phyloP scores from a whole-genome alignment of 2,329 filamentous ascomycete species.

The Incumbomyces delicatus region DNA sequence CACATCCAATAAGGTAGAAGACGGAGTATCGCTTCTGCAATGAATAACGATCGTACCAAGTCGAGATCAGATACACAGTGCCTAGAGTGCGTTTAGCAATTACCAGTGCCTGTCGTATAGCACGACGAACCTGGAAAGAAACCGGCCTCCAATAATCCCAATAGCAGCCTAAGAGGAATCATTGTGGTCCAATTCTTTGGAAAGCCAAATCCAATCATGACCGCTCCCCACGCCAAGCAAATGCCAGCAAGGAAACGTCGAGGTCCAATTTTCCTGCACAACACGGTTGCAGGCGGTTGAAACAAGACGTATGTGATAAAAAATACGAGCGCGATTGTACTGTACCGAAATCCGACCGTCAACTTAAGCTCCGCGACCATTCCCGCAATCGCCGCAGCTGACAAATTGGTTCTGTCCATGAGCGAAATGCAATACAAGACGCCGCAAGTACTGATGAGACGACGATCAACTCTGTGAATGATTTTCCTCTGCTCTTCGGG shows the following conservation, averaged over 20 bases:
- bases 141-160: conserved; percentile 55
- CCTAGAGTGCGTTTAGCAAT: not conserved
- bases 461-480: conserved; percentile 51
- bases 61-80: conserved; percentile 2
- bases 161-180: conserved; percentile 28
- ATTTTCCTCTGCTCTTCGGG: not conserved
- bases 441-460: conserved; percentile 53
- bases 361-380: conserved; percentile 25
- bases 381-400: conserved; percentile 61
- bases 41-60: conserved; percentile 21
- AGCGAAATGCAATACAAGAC: conserved; percentile 64
- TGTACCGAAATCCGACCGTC: conserved; percentile 20
- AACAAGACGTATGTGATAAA: conserved; percentile 64
- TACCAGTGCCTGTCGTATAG: no score
- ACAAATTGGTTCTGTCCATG: conserved; percentile 71
- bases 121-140: not conserved
- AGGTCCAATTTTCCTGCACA: conserved; percentile 54
- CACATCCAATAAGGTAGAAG: conserved; percentile 41
- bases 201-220: conserved; percentile 28
- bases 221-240: conserved; percentile 31
- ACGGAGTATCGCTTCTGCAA: conserved; percentile 31
- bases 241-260: conserved; percentile 23
- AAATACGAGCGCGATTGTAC: conserved; percentile 58
- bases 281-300: conserved; percentile 59
- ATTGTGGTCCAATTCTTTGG: conserved; percentile 17